Evolutionary conservation across 192 early-diverging fungal genomes (phyloP).

Genomic region (Phycomyces nitens): DNA sequence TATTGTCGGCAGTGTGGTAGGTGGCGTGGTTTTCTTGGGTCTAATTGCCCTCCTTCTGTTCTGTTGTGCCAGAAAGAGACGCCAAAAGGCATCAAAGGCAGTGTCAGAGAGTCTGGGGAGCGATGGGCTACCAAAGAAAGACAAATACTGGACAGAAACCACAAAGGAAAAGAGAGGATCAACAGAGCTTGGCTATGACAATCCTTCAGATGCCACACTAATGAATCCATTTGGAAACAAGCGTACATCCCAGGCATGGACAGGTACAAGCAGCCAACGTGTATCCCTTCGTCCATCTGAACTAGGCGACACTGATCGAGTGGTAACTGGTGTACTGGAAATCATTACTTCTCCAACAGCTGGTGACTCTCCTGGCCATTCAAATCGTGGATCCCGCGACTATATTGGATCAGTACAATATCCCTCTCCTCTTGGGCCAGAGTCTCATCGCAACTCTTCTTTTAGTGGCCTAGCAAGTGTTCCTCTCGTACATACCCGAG

Average conservation of each 20-base stretch:
- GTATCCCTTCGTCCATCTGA: slow-evolving; percentile 3
- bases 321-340: slow-evolving; percentile 21
- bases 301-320: slow-evolving; percentile 21
- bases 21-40: slow-evolving; percentile 11
- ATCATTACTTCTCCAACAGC: slow-evolving; percentile 4
- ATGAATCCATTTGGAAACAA: background rate
- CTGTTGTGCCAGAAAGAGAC: slow-evolving; percentile 1
- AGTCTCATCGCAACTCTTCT: background rate
- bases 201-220: background rate
- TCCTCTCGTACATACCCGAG: background rate
- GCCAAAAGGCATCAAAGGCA: background rate
- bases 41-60: slow-evolving; percentile 27
- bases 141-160: too few species aligned
- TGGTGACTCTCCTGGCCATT: slow-evolving; percentile 5
- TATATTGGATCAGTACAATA: slow-evolving; percentile 6
- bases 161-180: too few species aligned
- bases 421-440: background rate
- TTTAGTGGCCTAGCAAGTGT: background rate
- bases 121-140: background rate
- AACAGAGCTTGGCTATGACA: too few species aligned
- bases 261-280: background rate
- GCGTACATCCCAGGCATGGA: slow-evolving; percentile 14
- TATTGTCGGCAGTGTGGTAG: slow-evolving; percentile 36
- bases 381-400: slow-evolving; percentile 14
- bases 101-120: background rate